phyloP scores from a whole-genome alignment of 1,284 basidiomycete genomes.

The Exobasidium rhododendri region DNA sequence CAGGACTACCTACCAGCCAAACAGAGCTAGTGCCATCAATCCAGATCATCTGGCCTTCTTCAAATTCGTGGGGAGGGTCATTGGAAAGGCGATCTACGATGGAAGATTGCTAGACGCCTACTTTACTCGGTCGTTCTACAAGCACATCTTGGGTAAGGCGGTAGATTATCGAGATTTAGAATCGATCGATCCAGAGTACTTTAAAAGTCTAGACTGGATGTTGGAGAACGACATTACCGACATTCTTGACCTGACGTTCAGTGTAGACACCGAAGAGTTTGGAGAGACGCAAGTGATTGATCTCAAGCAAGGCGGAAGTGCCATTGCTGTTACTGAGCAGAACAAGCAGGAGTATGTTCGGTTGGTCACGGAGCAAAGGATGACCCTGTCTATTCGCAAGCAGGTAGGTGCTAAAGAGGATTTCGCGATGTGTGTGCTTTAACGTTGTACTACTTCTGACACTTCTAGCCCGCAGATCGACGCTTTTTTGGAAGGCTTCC shows the following conservation, averaged over 20 bases:
- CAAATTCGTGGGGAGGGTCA: slow-evolving; percentile 96
- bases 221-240: slow-evolving; percentile 62
- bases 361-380: slow-evolving; percentile 80
- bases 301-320: slow-evolving; percentile 44
- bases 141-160: slow-evolving; percentile 49
- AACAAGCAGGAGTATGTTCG: slow-evolving; percentile 97
- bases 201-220: slow-evolving; percentile 66
- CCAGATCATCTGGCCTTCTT: slow-evolving; percentile 95
- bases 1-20: slow-evolving; percentile 89
- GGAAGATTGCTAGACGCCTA: slow-evolving; percentile 94
- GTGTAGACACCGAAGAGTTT: slow-evolving; percentile 78
- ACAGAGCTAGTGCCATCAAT: slow-evolving; percentile 79
- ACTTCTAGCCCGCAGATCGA: slow-evolving; percentile 58
- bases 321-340: slow-evolving; percentile 63
- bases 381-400: slow-evolving; percentile 92
- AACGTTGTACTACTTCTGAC: not conserved
- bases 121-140: slow-evolving; percentile 66
- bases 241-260: slow-evolving; percentile 77
- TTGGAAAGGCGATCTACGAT: slow-evolving; percentile 90
- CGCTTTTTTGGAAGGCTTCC: slow-evolving; percentile 83
- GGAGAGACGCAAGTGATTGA: slow-evolving; percentile 51
- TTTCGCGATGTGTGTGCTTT: not conserved
- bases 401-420: slow-evolving; percentile 66
- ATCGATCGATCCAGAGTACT: slow-evolving; percentile 65
- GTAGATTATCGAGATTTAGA: slow-evolving; percentile 53